Conservation (phyloP, 108 stramenopile species). For the Skeletonema grethae region DNA sequence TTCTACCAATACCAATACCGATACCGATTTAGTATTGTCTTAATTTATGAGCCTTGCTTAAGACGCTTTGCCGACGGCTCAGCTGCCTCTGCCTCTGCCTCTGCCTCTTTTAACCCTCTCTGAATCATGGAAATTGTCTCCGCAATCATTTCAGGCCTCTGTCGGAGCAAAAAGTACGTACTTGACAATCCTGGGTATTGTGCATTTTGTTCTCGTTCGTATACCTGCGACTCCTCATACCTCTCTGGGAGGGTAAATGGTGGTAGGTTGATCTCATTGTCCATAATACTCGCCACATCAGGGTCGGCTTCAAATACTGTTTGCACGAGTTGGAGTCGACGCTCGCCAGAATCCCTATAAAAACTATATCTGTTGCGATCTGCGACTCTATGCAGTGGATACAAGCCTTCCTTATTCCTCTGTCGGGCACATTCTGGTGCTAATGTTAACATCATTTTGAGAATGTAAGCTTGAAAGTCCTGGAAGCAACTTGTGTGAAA, state of each 20-base stretch:
- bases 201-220: background rate
- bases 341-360: background rate
- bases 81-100: no score
- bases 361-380: background rate
- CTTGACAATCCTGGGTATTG: background rate
- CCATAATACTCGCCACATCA: background rate
- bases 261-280: background rate
- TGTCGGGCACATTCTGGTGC: background rate
- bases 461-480: background rate
- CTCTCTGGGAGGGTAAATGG: conserved; percentile 2
- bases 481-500: background rate
- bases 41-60: no score
- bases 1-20: no score
- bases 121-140: background rate
- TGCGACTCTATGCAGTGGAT: conserved; percentile 1
- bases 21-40: no score
- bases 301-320: background rate
- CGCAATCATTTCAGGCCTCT: background rate
- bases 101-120: no score
- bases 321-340: background rate
- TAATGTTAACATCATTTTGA: background rate
- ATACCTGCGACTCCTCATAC: background rate
- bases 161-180: background rate
- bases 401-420: background rate
- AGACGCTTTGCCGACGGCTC: no score